These are phyloP conservation scores for Candida insectalens DNA, from an alignment of 805 yeast species.

Conservation along the genomic window DNA sequence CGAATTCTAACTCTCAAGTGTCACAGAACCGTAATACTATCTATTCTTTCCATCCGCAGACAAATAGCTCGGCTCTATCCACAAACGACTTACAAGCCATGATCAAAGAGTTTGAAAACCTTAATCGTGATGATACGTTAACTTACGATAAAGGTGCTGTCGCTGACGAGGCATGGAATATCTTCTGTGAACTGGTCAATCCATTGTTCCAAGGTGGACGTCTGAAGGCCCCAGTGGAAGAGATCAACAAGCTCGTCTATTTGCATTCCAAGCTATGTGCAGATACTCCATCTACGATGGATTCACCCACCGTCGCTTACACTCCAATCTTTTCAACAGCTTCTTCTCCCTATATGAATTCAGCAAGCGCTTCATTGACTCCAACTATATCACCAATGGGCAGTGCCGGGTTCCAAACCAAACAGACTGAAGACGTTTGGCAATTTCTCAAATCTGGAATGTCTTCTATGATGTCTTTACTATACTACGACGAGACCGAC, in stretches of 20 bases:
- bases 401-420: conserved; percentile 22
- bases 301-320: not conserved
- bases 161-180: conserved; percentile 42
- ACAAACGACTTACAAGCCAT: conserved; percentile 18
- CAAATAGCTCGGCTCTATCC: conserved; percentile 15
- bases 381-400: conserved; percentile 7
- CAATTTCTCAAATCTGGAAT: conserved; percentile 37
- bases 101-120: not conserved
- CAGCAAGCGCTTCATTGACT: conserved; percentile 16
- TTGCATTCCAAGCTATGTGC: conserved; percentile 22
- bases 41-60: conserved; percentile 27
- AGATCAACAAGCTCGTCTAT: conserved; percentile 38
- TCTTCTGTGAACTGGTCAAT: conserved; percentile 30
- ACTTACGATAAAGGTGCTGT: conserved; percentile 28
- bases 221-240: conserved; percentile 46
- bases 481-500: conserved; percentile 19
- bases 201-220: conserved; percentile 42
- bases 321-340: not conserved
- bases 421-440: conserved; percentile 33
- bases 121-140: conserved; percentile 5
- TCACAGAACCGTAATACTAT: conserved; percentile 23
- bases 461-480: conserved; percentile 14
- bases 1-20: conserved; percentile 28
- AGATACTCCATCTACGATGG: not conserved
- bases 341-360: not conserved